Percentiles rank a stretch among this genome's conserved stretches.
These are phyloP conservation scores for Talaromyces thailandensis DNA, from an alignment of 495 filamentous ascomycete genomes.

Conservation along the genomic window DNA sequence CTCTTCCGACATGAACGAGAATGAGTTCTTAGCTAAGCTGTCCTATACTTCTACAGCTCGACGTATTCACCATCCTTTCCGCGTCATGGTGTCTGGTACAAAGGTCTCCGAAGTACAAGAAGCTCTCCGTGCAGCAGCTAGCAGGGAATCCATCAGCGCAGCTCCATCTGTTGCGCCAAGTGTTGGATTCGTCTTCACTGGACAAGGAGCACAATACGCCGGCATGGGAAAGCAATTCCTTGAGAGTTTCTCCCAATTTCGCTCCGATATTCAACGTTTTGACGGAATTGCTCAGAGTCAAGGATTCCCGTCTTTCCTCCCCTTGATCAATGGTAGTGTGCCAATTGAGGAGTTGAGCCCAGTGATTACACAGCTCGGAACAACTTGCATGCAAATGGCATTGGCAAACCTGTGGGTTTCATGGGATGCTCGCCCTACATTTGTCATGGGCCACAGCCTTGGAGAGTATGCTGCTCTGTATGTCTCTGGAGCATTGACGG, in stretches of 20 bases:
- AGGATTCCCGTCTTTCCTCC: slow-evolving; percentile 56
- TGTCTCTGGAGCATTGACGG: slow-evolving; percentile 69
- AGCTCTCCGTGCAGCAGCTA: slow-evolving; percentile 12
- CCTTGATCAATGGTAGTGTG: slow-evolving; percentile 47
- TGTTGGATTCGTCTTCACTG: slow-evolving; percentile 44
- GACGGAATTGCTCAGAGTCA: slow-evolving; percentile 59
- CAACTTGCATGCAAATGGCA: slow-evolving; percentile 77
- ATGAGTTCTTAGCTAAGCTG: slow-evolving; percentile 29
- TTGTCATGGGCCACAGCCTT: slow-evolving; percentile 76
- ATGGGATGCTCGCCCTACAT: slow-evolving; percentile 66
- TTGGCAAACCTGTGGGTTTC: slow-evolving; percentile 71
- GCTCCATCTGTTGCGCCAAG: slow-evolving; percentile 34
- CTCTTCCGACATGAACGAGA: slow-evolving; percentile 28
- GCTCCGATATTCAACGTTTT: slow-evolving; percentile 55
- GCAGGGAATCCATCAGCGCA: slow-evolving; percentile 26
- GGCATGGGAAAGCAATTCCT: slow-evolving; percentile 59
- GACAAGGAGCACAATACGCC: slow-evolving; percentile 41
- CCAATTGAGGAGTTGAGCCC: slow-evolving; percentile 52
- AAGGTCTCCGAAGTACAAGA: slow-evolving; percentile 10
- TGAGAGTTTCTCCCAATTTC: slow-evolving; percentile 48
- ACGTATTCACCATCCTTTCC: slow-evolving; percentile 73
- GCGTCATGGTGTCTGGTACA: slow-evolving; percentile 50
- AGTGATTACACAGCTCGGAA: slow-evolving; percentile 67
- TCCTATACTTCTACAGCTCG: slow-evolving; percentile 79
- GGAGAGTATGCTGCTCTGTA: slow-evolving; percentile 86